Base-by-base conservation (phyloP, 345 rosid genomes). In the Acer negundo region DNA sequence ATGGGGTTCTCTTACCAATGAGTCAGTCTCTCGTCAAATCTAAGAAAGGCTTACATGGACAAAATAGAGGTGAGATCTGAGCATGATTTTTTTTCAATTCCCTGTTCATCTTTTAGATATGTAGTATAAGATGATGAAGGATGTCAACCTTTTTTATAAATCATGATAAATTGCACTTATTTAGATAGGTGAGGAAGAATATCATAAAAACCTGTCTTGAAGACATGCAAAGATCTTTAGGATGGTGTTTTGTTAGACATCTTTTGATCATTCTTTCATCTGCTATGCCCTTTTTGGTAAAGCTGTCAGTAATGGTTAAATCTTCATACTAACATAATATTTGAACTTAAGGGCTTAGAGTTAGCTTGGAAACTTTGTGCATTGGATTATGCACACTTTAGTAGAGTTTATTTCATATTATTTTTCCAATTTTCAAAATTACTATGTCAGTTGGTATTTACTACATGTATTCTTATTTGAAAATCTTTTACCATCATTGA, bases 1-100 rank as follows among this genome's bases (percentile, higher is more conserved):
- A 82, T 82, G 97, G 98, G 49, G 79, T 92, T 82, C 94, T 96
- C 69, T 80, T 94, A 49, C 97, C 97, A 47, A 75, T 75, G 67
- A 79, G 81, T 63, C 97, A 87, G 77, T 83, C 90, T 58, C 79
- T 77, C 26, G 28, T 81, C 55, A 91, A 85, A 82, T 77, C 90
- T n/a, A 91, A 83, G 81, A 91, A 88, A 77, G 86, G 86, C 55
- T 74, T 49, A 62, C 85, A 81, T 82, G 31, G 63, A 72, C 89
- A 83, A 49, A 88, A 76, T 74, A 81, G 74, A 86, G 99, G 99
- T 92, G 86, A 81, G 4, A 63, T 22, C 75, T 61, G 72, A 31
- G 19, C 24, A 19, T 75, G 47, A 20, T 16, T 75, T 64, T 71
- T 61, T 44, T 4, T 38, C 53, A 62, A 28, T 6, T 69, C 53